Base-by-base conservation (phyloP, 192 early-diverging fungal genomes). In the Diversispora eburnea region DNA sequence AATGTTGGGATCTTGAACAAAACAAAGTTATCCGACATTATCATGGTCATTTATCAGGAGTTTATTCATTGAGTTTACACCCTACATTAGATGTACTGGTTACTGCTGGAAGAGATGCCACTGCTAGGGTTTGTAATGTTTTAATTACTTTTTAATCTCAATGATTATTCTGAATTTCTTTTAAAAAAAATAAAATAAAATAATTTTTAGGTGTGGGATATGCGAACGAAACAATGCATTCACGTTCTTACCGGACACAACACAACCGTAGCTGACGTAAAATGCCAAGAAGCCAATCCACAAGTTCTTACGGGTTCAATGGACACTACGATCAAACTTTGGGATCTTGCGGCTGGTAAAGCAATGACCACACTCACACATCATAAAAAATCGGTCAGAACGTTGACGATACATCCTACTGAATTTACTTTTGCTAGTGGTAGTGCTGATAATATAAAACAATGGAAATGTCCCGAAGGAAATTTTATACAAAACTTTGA, bases 11-110 rank as follows among this genome's bases (percentile, higher is more conserved):
- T 83, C 79, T 99, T 55, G 98, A 99, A 82, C 91, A 91, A 74
- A 99, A 99, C 85, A 98, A 98, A 78, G 98, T 98, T 59, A 97
- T 99, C 73, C 90, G 98, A 13, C 95, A 98, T 76, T 99, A 99
- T 78, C 96, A 99, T 73, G 98, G 98, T 0, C 98, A 99, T 83
- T 79, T 99, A 46, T 92, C 90, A 51, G 98, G 95, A 45, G 90
- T 99, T 15, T 99, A 98, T 77, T 88, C 92, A 17, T 66, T 99
- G 65, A 86, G 88, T 15, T 77, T 99, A 54, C 98, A 99, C 79
- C 98, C 98, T 7, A 94, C 92, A 4, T 86, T 98, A 22, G 98
- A 99, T 73, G 83, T 98, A 5, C 77, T 99, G 55, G 95, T 97
- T 15, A 97, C 98, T 3, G 92, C 90, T 62, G 96, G 98, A 2